Percentiles rank a stretch among this genome's conserved stretches.
These are phyloP conservation scores for Bipolaris zeicola DNA, from an alignment of 2,329 filamentous ascomycete species.

Conservation along the genomic window DNA sequence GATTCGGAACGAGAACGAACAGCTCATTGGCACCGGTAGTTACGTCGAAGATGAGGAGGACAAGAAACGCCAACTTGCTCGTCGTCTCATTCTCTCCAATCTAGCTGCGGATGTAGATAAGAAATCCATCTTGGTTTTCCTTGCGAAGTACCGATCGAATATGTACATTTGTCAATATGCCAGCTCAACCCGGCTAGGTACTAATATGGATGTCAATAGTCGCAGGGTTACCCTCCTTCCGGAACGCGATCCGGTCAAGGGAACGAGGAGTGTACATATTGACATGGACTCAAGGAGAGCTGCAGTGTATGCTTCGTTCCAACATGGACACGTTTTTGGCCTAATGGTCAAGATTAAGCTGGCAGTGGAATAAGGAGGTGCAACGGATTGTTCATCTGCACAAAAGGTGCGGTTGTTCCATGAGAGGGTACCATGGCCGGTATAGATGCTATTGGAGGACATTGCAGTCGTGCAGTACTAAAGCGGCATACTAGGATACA, in stretches of 20 bases:
- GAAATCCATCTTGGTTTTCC: conserved; percentile 22
- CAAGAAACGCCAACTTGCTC: conserved; percentile 7
- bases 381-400: background rate
- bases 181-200: background rate
- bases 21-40: conserved; percentile 14
- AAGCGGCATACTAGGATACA: background rate
- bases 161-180: conserved; percentile 19
- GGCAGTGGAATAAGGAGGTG: conserved; percentile 9
- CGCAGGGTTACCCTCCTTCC: conserved; percentile 23
- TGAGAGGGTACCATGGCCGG: background rate
- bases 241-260: conserved; percentile 22
- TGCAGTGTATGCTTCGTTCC: conserved; percentile 22
- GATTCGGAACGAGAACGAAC: conserved; percentile 14
- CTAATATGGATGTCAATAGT: conserved; percentile 15
- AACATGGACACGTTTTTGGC: conserved; percentile 25
- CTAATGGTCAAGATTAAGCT: conserved; percentile 21
- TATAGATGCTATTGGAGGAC: no score
- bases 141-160: conserved; percentile 19
- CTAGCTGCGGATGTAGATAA: conserved; percentile 32
- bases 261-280: conserved; percentile 31
- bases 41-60: conserved; percentile 19
- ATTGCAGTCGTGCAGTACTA: background rate
- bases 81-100: conserved; percentile 32
- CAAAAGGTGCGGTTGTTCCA: background rate
- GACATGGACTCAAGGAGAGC: conserved; percentile 24